These are phyloP conservation scores for Yamadazyma ubonensis DNA, from an alignment of 805 yeast species.

Conservation along the genomic window DNA sequence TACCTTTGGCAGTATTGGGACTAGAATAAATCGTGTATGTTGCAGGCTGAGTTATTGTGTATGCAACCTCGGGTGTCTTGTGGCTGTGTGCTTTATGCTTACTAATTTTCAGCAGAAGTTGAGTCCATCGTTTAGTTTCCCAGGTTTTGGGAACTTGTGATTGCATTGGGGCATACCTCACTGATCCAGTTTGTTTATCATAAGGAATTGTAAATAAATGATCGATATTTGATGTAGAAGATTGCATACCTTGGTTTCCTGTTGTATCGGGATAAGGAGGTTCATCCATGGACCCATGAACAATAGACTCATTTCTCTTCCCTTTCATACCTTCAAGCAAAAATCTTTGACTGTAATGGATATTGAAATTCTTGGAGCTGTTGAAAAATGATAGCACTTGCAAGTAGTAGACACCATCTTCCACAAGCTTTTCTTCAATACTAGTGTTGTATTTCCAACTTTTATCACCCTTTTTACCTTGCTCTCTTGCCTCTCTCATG, in stretches of 20 bases:
- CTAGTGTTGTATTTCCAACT: slow-evolving; percentile 7
- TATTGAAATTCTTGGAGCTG: not conserved
- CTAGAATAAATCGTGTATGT: slow-evolving; percentile 11
- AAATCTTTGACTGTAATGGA: slow-evolving; percentile 16
- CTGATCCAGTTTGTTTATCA: slow-evolving; percentile 13
- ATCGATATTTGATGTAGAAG: slow-evolving; percentile 4
- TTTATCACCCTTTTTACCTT: not conserved
- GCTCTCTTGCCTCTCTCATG: not conserved
- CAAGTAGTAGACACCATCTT: slow-evolving; percentile 14
- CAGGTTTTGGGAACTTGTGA: slow-evolving; percentile 6
- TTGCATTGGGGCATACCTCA: slow-evolving; percentile 18
- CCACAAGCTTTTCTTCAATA: not conserved
- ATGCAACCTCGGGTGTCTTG: slow-evolving; percentile 10
- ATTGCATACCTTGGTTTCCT: not conserved
- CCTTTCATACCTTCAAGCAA: slow-evolving; percentile 8
- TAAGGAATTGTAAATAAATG: slow-evolving; percentile 15
- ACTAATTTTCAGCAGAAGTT: not conserved
- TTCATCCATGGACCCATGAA: slow-evolving; percentile 10
- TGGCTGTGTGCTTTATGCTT: slow-evolving; percentile 4
- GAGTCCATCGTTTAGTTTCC: slow-evolving; percentile 10
- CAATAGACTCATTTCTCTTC: not conserved
- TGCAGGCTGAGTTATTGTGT: slow-evolving; percentile 17
- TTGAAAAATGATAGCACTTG: slow-evolving; percentile 12
- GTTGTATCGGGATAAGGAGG: slow-evolving; percentile 12
- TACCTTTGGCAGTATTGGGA: slow-evolving; percentile 10